Conservation (phyloP, 495 filamentous ascomycete genomes). For the Penicillium nucicola region DNA sequence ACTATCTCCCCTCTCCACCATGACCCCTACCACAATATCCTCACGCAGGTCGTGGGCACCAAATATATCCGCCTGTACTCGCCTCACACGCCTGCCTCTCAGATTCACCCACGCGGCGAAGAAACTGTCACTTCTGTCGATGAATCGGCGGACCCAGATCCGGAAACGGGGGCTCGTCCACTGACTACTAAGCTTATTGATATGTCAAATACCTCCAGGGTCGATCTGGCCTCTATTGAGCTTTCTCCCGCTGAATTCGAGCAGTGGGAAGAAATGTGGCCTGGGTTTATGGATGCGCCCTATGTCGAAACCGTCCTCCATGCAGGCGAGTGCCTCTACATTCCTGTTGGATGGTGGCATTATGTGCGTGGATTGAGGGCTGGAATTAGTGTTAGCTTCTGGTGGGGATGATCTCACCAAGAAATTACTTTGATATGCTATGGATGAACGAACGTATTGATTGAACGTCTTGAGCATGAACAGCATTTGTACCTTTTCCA, state of each 20-base stretch:
- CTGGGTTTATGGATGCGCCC: conserved; percentile 53
- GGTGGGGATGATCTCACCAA: conserved; percentile 60
- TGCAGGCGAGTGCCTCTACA: conserved; percentile 83
- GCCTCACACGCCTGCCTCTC: conserved; percentile 52
- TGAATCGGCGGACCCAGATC: conserved; percentile 12
- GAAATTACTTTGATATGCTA: neutral
- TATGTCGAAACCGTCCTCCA: conserved; percentile 79
- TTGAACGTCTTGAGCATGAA: too few relatives aligned
- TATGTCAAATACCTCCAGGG: conserved; percentile 84
- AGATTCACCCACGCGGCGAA: conserved; percentile 64
- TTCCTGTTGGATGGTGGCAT: conserved; percentile 98
- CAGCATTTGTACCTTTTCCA: neutral
- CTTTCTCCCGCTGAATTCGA: conserved; percentile 43
- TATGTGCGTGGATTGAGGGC: conserved; percentile 84
- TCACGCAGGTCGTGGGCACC: conserved; percentile 83
- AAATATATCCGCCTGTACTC: conserved; percentile 90
- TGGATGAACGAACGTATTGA: neutral
- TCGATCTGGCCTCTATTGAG: conserved; percentile 64
- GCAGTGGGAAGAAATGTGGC: conserved; percentile 52
- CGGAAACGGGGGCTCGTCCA: conserved; percentile 1
- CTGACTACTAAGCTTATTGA: conserved; percentile 52
- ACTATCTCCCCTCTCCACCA: conserved; percentile 93
- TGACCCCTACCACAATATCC: conserved; percentile 90
- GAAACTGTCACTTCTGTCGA: conserved; percentile 51
- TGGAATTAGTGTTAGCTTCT: conserved; percentile 96